Evolutionary conservation across 306 rosid genomes (phyloP), one percentile per base, ranked within the genome.

Genomic region (Gynostemma pentaphyllum): DNA sequence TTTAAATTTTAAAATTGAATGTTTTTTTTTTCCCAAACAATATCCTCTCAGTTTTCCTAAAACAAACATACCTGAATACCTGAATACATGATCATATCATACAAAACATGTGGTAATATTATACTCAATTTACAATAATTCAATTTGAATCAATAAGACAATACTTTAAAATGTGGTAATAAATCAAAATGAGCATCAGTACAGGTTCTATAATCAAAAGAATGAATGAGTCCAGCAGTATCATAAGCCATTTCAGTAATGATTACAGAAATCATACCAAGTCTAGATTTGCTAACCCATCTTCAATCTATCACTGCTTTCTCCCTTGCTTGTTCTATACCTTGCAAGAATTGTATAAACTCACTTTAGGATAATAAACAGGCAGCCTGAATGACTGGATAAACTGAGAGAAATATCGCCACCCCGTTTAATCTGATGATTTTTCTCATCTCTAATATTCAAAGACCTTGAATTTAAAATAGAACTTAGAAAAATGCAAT

Each of bases 251-350:
- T 23, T 22, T 46, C 24, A 23, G 14, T 40, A 61, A 61, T 41
- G 37, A 41, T 15, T 27, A 61, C 50, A 61, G 39, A 22, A 40
- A 60, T 41, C 14, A 34, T 40, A 61, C 30, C 66, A 14, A 40
- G 66, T 40, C 37, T 50, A 61, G 28, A 75, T n/a, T n/a, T 41
- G 37, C 81, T 80, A 88, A 51, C 50, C 70, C 69, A 72, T 82
- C 87, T 86, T 88, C 80, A 60, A 40, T 68, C 71, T 67, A 28
- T 76, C 81, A 16, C 64, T 62, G 71, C 62, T 70, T 64, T 75
- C 66, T 12, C 60, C 80, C 18, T 42, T 24, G 78, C 83, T 79
- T 57, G 74, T 65, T 92, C 90, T 88, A 68, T 66, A 79, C 95
- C 90, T 84, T 92, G 80, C 80, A 82, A 30, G 74, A 32, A 78